Evolutionary conservation across 2,329 filamentous ascomycete species (phyloP), one percentile per base, ranked within the genome.

Genomic region (Cercospora nicotianae): DNA sequence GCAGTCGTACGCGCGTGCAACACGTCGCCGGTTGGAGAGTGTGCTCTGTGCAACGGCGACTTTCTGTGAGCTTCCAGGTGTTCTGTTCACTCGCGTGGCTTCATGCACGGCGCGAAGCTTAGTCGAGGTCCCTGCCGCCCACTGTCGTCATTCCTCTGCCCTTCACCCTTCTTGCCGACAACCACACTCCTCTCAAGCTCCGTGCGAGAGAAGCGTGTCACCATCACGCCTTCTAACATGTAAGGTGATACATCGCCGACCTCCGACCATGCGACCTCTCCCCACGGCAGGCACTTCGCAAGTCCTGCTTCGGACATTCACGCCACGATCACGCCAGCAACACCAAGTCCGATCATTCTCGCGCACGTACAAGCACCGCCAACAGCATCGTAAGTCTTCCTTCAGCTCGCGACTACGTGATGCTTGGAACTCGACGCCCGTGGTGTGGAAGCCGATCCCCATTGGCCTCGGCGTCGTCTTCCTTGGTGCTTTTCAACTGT

Each of bases 391-490:
- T 67, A 70, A 72, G 66, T 68, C 70, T 60, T 85, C 85, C n/a
- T 89, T 89, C 75, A 76, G 83, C 65, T 84, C 85, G 42, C 81
- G 87, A 70, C 79, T 90, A 61, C 81, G 86, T 45, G 83, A 83
- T 63, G 88, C 89, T 42, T 83, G 89, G 72, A 81, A 83, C 45
- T 83, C 85, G 45, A 91, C 89, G 36, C 89, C 87, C 79, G 85
- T 95, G 69, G 88, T 91, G 82, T 97, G 94, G 94, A 92, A 93
- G 80, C 92, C 91, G 58, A 96, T 97, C 73, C 94, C 94, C 23
- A 87, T 97, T 65, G 92, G 90, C 28, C 84, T 97, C 23, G 94
- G 94, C 68, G 89, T 97, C 75, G 92, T 87, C 66, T 93, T 96
- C 75, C 84, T 97, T 8, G 94, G 93, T 26, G 83, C 91, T 62